Evolutionary conservation across 176 grass and related monocot species (phyloP).

Genomic region (Guadua angustifolia): DNA sequence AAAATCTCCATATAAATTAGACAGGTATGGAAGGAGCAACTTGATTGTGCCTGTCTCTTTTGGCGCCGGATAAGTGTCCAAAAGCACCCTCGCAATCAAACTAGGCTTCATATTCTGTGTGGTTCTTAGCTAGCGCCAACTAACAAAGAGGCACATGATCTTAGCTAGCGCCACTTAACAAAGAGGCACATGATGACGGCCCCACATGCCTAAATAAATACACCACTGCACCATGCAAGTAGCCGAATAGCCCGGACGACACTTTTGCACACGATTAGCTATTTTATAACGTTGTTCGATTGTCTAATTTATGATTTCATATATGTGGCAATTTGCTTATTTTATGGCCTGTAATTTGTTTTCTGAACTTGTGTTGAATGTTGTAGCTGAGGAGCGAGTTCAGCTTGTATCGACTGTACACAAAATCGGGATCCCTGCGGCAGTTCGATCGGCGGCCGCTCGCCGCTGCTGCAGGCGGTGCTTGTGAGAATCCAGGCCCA

Average conservation of each 20-base stretch:
- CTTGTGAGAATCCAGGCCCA: conserved; percentile 28
- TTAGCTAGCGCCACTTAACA: too few relatives aligned
- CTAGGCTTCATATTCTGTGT: conserved; percentile 19
- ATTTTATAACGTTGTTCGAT: neutral
- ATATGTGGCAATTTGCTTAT: neutral
- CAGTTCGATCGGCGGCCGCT: conserved; percentile 79
- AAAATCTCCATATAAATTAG: conserved; percentile 30
- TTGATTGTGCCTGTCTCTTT: conserved; percentile 41
- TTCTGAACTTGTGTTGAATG: conserved; percentile 4
- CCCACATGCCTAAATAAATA: neutral
- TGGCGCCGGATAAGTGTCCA: conserved; percentile 26
- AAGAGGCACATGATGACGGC: neutral
- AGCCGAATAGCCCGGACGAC: neutral
- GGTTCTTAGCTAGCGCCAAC: conserved; percentile 18
- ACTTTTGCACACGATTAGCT: neutral
- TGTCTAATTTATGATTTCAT: neutral
- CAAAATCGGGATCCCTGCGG: conserved; percentile 56
- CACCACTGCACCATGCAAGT: neutral
- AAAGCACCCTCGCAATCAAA: neutral
- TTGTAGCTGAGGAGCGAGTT: conserved; percentile 79
- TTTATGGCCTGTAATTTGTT: neutral
- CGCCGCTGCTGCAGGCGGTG: conserved; percentile 4
- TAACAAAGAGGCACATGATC: neutral
- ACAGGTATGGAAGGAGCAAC: conserved; percentile 13
- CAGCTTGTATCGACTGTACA: conserved; percentile 91